These are phyloP conservation scores for Kodamaea kakaduensis DNA, from an alignment of 805 yeast species.

Conservation along the genomic window DNA sequence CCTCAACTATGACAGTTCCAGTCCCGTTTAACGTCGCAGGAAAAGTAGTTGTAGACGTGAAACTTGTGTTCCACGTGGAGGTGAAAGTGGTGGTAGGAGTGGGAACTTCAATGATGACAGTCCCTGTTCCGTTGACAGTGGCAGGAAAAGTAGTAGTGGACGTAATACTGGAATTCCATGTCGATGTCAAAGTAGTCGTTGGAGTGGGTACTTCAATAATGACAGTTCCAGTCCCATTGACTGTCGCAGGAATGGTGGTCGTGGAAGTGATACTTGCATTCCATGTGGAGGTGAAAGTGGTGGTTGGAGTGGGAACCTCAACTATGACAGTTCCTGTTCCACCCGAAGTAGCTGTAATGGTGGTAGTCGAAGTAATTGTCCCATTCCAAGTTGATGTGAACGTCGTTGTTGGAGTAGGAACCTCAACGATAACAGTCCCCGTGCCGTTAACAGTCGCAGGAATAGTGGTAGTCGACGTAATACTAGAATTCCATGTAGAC, in stretches of 20 bases:
- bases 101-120: slow-evolving; percentile 12
- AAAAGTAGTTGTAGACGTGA: slow-evolving; percentile 6
- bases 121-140: slow-evolving; percentile 8
- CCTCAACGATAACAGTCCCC: slow-evolving; percentile 12
- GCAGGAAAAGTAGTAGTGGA: slow-evolving; percentile 4
- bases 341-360: slow-evolving; percentile 13
- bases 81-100: slow-evolving; percentile 10
- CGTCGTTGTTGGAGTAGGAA: slow-evolving; percentile 8
- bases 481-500: slow-evolving; percentile 13
- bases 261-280: slow-evolving; percentile 6
- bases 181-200: slow-evolving; percentile 3
- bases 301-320: slow-evolving; percentile 5
- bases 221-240: slow-evolving; percentile 14
- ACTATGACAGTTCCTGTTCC: slow-evolving; percentile 4
- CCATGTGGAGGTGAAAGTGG: slow-evolving; percentile 6
- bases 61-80: slow-evolving; percentile 7
- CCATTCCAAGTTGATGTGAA: slow-evolving; percentile 7
- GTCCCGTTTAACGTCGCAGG: slow-evolving; percentile 7
- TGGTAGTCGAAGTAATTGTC: slow-evolving; percentile 20
- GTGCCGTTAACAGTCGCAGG: slow-evolving; percentile 8
- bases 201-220: slow-evolving; percentile 12
- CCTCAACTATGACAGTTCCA: slow-evolving; percentile 13
- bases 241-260: neutral
- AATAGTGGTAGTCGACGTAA: slow-evolving; percentile 9
- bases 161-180: neutral